phyloP scores from a whole-genome alignment of 768 basidiomycete species.

The Collybia mongolica region DNA sequence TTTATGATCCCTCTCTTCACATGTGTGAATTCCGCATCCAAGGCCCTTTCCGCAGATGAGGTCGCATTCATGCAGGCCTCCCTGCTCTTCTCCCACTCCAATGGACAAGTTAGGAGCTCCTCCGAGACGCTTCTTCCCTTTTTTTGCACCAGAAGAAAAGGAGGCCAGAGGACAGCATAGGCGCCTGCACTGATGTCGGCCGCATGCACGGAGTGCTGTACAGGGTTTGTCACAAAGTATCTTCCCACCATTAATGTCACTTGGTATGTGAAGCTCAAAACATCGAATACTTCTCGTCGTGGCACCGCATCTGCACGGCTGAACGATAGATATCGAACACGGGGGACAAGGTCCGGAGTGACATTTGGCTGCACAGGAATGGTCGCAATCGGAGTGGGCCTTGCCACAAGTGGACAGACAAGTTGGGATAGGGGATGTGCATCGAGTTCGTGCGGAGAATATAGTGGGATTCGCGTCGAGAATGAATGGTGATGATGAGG shows the following conservation, averaged over 20 bases:
- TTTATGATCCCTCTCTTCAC: conserved; percentile 78
- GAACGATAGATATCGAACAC: conserved; percentile 64
- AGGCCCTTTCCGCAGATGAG: conserved; percentile 73
- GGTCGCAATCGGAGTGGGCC: conserved; percentile 62
- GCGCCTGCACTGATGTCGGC: conserved; percentile 81
- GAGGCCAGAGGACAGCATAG: conserved; percentile 88
- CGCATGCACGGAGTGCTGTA: conserved; percentile 74
- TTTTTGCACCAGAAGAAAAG: conserved; percentile 45
- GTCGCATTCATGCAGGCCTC: conserved; percentile 83
- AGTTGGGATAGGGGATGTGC: conserved; percentile 78
- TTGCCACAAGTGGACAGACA: conserved; percentile 72
- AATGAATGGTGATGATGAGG: conserved; percentile 18
- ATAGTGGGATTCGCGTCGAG: conserved; percentile 27
- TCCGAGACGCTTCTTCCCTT: conserved; percentile 56
- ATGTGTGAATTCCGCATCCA: conserved; percentile 75
- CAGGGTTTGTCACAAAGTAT: conserved; percentile 84
- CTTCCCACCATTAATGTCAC: conserved; percentile 33
- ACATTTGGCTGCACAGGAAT: conserved; percentile 68
- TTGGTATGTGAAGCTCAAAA: conserved; percentile 35
- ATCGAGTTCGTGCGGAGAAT: conserved; percentile 47
- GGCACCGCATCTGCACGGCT: conserved; percentile 86
- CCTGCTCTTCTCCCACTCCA: conserved; percentile 54
- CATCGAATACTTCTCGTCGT: conserved; percentile 61
- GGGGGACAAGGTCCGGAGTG: conserved; percentile 82
- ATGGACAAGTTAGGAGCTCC: conserved; percentile 17